These are phyloP conservation scores for Selenicereus undatus DNA, from an alignment of 148 eudicot genomes.

Conservation along the genomic window DNA sequence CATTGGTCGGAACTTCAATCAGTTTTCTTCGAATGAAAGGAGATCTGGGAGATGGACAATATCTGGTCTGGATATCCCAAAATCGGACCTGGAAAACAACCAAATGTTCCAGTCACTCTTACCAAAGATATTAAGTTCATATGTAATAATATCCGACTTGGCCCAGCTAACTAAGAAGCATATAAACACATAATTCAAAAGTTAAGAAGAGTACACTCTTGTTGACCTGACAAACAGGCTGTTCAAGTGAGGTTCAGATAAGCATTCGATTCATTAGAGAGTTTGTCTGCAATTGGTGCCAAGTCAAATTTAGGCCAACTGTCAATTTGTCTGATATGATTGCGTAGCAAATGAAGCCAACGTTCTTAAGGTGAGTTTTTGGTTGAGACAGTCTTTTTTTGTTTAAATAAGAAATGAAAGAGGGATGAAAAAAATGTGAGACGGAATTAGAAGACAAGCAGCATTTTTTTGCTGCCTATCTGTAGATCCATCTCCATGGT, in stretches of 20 bases:
- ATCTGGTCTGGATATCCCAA: conserved; percentile 64
- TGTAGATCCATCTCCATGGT: too few relatives aligned
- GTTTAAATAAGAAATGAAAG: too few relatives aligned
- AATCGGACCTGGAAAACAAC: conserved; percentile 53
- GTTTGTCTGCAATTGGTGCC: not conserved
- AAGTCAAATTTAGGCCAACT: too few relatives aligned
- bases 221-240: not conserved
- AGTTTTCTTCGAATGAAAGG: conserved; percentile 56
- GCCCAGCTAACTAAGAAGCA: not conserved
- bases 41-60: conserved; percentile 53
- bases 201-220: not conserved
- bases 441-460: too few relatives aligned
- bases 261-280: too few relatives aligned
- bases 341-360: too few relatives aligned
- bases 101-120: not conserved
- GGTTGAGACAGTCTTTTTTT: too few relatives aligned
- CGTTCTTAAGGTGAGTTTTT: too few relatives aligned
- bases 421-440: too few relatives aligned
- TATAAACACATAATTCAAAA: not conserved
- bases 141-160: not conserved
- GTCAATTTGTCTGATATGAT: too few relatives aligned
- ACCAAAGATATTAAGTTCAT: not conserved
- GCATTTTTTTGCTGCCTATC: too few relatives aligned
- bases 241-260: not conserved
- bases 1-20: conserved; percentile 37